phyloP scores from a whole-genome alignment of 2,329 filamentous ascomycete species.

The Alternaria triticina region DNA sequence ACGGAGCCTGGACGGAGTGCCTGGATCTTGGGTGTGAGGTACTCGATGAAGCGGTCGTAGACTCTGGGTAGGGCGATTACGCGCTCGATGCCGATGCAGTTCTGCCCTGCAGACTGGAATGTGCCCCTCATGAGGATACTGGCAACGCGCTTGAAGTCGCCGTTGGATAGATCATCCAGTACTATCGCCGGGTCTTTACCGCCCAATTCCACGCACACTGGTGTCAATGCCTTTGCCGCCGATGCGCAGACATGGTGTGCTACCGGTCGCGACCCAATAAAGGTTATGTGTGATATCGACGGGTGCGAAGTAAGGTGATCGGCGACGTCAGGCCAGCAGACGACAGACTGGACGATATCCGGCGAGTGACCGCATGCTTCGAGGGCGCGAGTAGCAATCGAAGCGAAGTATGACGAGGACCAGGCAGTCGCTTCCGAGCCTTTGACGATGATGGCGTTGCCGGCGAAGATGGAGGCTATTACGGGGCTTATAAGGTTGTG shows the following conservation, averaged over 20 bases:
- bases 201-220: constrained; percentile 87
- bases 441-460: constrained; percentile 92
- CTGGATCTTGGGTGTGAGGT: constrained; percentile 75
- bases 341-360: constrained; percentile 80
- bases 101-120: constrained; percentile 95
- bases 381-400: constrained; percentile 79
- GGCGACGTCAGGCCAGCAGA: constrained; percentile 87
- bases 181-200: constrained; percentile 94
- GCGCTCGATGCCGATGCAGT: constrained; percentile 96
- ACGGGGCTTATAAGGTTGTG: constrained; percentile 93
- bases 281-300: constrained; percentile 85
- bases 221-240: constrained; percentile 84
- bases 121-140: constrained; percentile 89
- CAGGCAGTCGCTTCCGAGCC: constrained; percentile 95
- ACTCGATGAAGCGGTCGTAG: constrained; percentile 74
- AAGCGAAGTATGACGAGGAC: constrained; percentile 83
- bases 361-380: constrained; percentile 81
- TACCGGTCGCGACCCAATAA: constrained; percentile 88
- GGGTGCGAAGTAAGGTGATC: constrained; percentile 84
- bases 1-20: constrained; percentile 77
- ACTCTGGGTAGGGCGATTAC: constrained; percentile 80
- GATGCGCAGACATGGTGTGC: constrained; percentile 87
- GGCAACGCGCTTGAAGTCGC: constrained; percentile 71
- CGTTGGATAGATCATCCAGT: constrained; percentile 75
- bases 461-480: constrained; percentile 88